Percentiles rank a stretch among this genome's conserved stretches.
phyloP scores from a whole-genome alignment of 208 protist genomes.

The Blastocrithidia nonstop region DNA sequence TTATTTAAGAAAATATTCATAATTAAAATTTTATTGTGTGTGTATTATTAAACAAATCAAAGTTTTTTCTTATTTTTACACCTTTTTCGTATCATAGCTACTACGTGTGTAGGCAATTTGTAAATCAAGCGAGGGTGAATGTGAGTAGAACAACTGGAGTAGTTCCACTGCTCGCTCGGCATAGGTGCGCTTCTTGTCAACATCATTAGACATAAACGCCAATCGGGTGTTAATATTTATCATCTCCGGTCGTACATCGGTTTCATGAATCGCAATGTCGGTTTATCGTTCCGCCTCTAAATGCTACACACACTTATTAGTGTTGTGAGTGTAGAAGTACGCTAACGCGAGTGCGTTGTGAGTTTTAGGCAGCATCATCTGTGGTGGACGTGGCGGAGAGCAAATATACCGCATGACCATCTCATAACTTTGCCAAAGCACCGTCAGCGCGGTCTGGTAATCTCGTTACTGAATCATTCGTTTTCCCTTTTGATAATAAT shows the following conservation, averaged over 20 bases:
- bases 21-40: too few species aligned
- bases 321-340: slow-evolving; percentile 53
- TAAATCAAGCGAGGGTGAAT: slow-evolving; percentile 28
- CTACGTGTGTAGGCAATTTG: slow-evolving; percentile 40
- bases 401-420: slow-evolving; percentile 76
- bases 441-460: slow-evolving; percentile 55
- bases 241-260: slow-evolving; percentile 28
- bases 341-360: slow-evolving; percentile 71
- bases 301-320: slow-evolving; percentile 65
- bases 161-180: slow-evolving; percentile 40
- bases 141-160: slow-evolving; percentile 50
- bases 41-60: too few species aligned
- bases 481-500: slow-evolving; percentile 84
- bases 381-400: slow-evolving; percentile 55
- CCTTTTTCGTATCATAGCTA: too few species aligned
- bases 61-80: too few species aligned
- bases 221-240: slow-evolving; percentile 68
- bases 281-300: slow-evolving; percentile 32
- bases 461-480: slow-evolving; percentile 64
- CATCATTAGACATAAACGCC: slow-evolving; percentile 21
- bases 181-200: slow-evolving; percentile 22
- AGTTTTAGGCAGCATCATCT: slow-evolving; percentile 74
- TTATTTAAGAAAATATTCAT: too few species aligned
- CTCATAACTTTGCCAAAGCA: slow-evolving; percentile 73
- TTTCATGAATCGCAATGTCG: slow-evolving; percentile 39